Base-by-base conservation (phyloP, 106 monocot species). In the Acanthochlamys bracteata region DNA sequence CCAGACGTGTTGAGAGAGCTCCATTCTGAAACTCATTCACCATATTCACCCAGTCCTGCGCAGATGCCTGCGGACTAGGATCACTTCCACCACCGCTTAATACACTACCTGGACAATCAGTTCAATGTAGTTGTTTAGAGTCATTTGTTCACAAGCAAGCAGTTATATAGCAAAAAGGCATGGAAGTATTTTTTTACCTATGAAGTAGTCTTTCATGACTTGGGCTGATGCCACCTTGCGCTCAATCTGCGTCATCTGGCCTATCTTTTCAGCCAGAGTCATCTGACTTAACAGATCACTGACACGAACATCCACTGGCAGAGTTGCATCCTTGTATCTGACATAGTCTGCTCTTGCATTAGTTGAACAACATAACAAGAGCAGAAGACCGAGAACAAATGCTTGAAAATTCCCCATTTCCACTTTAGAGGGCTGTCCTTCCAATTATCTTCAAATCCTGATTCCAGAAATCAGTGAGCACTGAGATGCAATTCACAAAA, bases 41-140 rank as follows among this genome's bases (percentile, higher is more conserved):
- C 66, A 76, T 72, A 23, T 76, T 59, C 57, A 74, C 53, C 91
- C 91, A 91, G 21, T 40, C 27, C 58, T 55, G 26, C 33, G 74
- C 79, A 55, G 79, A 58, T 1, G 86, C 86, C 63, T 68, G 49
- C 11, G 55, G 71, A 40, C 66, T 21, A 41, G 86, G 86, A 22
- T 71, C 76, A 53, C 79, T 82, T 7, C 82, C 82, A 54, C 86
- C 86, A 22, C 86, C 82, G 52, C 86, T 86, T 20, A 86, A 65
- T 21, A 83, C 73, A 61, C 86, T 86, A 10, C 86, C 82, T 86
- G 64, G 24, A 60, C 49, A 21, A 21, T 61, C 49, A 41, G 17
- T 33, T 33, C 1, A 33, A 6, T 6, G 33, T 6, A 33, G 2
- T 24, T 19, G 20, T 41, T 13, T 47, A 25, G 25, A 70, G 1